phyloP scores from a whole-genome alignment of 768 basidiomycete genomes.

The Harrya chromipes region DNA sequence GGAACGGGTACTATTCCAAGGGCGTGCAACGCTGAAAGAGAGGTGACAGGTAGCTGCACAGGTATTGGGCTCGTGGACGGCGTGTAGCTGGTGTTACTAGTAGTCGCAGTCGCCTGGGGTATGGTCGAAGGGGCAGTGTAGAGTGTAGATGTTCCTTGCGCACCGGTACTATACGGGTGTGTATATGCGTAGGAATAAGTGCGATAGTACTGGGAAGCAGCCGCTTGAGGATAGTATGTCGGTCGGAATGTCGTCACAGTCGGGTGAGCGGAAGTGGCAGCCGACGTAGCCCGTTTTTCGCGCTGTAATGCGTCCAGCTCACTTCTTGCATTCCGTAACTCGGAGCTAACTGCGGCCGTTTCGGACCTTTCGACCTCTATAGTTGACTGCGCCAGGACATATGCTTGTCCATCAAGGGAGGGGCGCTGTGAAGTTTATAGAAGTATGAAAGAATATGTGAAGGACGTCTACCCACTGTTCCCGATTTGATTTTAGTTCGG shows the following conservation, averaged over 20 bases:
- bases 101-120: slow-evolving; percentile 34
- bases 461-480: slow-evolving; percentile 44
- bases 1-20: slow-evolving; percentile 75
- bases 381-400: slow-evolving; percentile 59
- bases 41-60: slow-evolving; percentile 65
- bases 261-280: slow-evolving; percentile 28
- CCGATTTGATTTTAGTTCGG: slow-evolving; percentile 49
- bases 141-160: slow-evolving; percentile 22
- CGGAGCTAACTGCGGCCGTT: slow-evolving; percentile 50
- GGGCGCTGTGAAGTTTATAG: slow-evolving; percentile 43
- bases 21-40: slow-evolving; percentile 55
- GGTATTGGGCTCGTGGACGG: slow-evolving; percentile 43
- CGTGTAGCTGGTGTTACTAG: slow-evolving; percentile 25
- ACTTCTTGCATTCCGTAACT: slow-evolving; percentile 58
- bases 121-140: slow-evolving; percentile 32
- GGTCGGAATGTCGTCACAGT: slow-evolving; percentile 40
- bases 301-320: slow-evolving; percentile 68
- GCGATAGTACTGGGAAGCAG: slow-evolving; percentile 58
- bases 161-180: slow-evolving; percentile 45
- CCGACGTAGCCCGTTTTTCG: slow-evolving; percentile 54
- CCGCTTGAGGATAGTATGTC: slow-evolving; percentile 32
- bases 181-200: slow-evolving; percentile 64
- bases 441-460: background rate
- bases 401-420: slow-evolving; percentile 60
- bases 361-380: slow-evolving; percentile 67